Evolutionary conservation across 257 asterid genomes (phyloP), one percentile per base, ranked within the genome.

Genomic region (Ballota nigra): DNA sequence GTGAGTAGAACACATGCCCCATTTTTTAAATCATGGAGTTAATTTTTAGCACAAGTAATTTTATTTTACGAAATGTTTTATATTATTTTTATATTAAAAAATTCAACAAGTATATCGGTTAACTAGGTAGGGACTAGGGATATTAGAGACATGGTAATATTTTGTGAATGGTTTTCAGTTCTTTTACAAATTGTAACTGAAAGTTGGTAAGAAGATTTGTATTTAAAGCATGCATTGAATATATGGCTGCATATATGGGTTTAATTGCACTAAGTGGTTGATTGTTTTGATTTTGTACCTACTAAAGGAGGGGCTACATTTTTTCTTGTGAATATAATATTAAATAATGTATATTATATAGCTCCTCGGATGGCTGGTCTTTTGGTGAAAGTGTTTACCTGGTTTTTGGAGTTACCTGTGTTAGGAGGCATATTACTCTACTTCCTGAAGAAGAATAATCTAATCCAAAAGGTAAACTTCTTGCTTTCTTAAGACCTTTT

Each of bases 291-390:
- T 45, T 26, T 26, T 26, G 29, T 26, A 26, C 29, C 3, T 45
- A n/a, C 6, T 15, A 45, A 15, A 41, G 8, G 47, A 7, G 2
- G 16, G 52, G 7, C 52, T 38, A 45, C 20, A 45, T 45, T 45
- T 45, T 70, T 24, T 69, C 29, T 59, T 64, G 75, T 47, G 22
- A 47, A 47, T n/a, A n/a, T 47, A 47, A 19, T 5, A 47, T n/a
- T 1, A 13, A 15, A 19, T 45, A 49, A 28, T 57, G 26, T 49
- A n/a, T 12, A 12, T n/a, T 12, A 26, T 22, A 12, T 53, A 85
- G 98, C 98, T 77, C 98, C 98, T 77, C 96, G 98, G 10, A 91
- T 93, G 97, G 96, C 98, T 77, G 98, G 98, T 10, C 75, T 87
- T 47, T 28, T 93, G 67, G 89, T 89, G 60, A 89, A 86, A 83